Evolutionary conservation across 225 moss, liverwort and hornwort genomes (phyloP).

Genomic region (Sphagnum tenellum): DNA sequence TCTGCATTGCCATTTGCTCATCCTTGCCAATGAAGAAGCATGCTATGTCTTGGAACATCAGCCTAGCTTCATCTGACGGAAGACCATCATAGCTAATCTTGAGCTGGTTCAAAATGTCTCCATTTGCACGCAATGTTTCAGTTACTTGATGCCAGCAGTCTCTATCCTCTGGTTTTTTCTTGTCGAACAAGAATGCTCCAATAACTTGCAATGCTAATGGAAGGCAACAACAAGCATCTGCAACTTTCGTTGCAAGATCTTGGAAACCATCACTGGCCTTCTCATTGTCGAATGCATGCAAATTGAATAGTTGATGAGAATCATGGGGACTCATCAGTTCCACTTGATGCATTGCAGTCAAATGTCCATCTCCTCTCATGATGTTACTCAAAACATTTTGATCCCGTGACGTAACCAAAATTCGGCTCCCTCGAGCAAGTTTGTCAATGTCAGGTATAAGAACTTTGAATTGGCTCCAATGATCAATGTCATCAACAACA

Average conservation of each 20-base stretch:
- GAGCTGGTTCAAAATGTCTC: conserved; percentile 7
- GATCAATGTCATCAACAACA: conserved; percentile 4
- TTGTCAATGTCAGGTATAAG: conserved; percentile 5
- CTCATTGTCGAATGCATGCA: conserved; percentile 3
- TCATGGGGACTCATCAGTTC: background rate
- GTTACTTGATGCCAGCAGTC: background rate
- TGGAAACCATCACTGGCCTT: conserved; percentile 1
- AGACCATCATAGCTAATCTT: conserved; percentile 8
- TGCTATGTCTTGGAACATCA: conserved; percentile 9
- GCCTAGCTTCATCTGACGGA: background rate
- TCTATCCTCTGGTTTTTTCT: background rate
- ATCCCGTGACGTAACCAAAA: conserved; percentile 7
- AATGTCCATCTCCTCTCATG: background rate
- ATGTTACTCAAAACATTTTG: conserved; percentile 1
- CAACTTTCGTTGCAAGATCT: conserved; percentile 8
- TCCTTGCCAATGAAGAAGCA: conserved; percentile 8
- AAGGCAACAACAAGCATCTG: conserved; percentile 2
- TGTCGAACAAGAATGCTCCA: conserved; percentile 1
- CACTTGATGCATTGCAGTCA: conserved; percentile 9
- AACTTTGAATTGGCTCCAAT: background rate
- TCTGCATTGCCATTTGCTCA: conserved; percentile 4
- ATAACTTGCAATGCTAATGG: background rate
- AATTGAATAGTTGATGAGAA: conserved; percentile 15
- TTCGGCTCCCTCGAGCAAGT: background rate
- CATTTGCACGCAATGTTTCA: conserved; percentile 3